Evolutionary conservation across 1,284 basidiomycete species (phyloP), one percentile per base, ranked within the genome.

Genomic region (Inonotus hispidus): DNA sequence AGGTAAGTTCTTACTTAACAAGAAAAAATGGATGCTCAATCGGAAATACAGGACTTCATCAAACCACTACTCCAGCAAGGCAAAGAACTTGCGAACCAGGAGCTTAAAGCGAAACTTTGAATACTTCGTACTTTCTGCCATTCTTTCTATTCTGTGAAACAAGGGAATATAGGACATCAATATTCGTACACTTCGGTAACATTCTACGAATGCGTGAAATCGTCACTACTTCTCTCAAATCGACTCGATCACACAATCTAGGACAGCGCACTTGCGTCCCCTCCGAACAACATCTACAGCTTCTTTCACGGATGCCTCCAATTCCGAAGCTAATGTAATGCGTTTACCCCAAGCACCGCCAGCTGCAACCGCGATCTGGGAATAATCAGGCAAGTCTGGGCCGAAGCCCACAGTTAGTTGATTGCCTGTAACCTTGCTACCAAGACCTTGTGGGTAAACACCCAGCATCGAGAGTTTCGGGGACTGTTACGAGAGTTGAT

Each of bases 381-480:
- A 71, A 65, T 83, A 84, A 66, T 88, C 83, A 0, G 86, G 85
- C 60, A 75, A 75, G n/a, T 79, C 73, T 2, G 85, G 85, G 0
- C 86, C 85, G 65, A 90, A 87, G 0, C 85, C 83, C 7, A 85
- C 78, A 16, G 82, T 80, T 2, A 90, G 77, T 57, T 80, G 71
- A 8, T 75, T 73, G 0, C 80, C 80, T 1, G 75, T 70, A 0
- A 74, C 76, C 4, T 69, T 68, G 37, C 81, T 79, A 1, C 84
- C 86, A 43, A 80, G 69, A 0, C 87, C 86, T 0, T 69, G 64
- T 0, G 87, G 87, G 66, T 90, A 82, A 0, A 89, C 78, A 2
- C 80, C 79, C 7, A 87, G 71, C 83, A 88, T 82, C 0, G 85
- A 86, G 8, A 81, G 66, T 62, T 79, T 82, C 2, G 88, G 87